Conservation (phyloP, 805 yeast species). For the Schwanniomyces sp. region DNA sequence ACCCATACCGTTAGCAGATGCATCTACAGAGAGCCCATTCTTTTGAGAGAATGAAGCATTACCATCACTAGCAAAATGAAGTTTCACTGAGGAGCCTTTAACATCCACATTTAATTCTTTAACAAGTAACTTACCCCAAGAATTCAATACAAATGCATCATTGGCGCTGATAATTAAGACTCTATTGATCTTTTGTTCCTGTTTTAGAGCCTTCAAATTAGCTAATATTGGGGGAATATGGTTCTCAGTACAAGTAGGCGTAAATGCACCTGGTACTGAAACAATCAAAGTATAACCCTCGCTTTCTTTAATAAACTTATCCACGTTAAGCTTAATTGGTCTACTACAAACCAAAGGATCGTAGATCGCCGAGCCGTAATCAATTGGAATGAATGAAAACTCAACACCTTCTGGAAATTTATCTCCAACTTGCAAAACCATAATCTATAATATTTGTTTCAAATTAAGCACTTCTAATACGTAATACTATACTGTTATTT, state of each 20-base stretch:
- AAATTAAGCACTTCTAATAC: background rate
- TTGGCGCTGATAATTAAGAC: slow-evolving; percentile 39
- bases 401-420: slow-evolving; percentile 33
- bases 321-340: slow-evolving; percentile 34
- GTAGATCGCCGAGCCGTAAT: slow-evolving; percentile 20
- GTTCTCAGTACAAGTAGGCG: slow-evolving; percentile 54
- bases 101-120: slow-evolving; percentile 17
- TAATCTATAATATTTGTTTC: background rate
- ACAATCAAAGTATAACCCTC: slow-evolving; percentile 31
- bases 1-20: slow-evolving; percentile 36
- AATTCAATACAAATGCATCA: slow-evolving; percentile 43
- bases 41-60: slow-evolving; percentile 31
- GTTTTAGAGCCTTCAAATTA: slow-evolving; percentile 27
- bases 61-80: slow-evolving; percentile 39
- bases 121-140: slow-evolving; percentile 44
- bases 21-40: slow-evolving; percentile 32
- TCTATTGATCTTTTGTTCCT: slow-evolving; percentile 27
- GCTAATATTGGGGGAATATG: slow-evolving; percentile 41
- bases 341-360: slow-evolving; percentile 34
- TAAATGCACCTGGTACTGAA: slow-evolving; percentile 69
- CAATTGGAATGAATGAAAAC: slow-evolving; percentile 40
- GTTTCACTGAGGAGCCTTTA: slow-evolving; percentile 27
- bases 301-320: slow-evolving; percentile 24
- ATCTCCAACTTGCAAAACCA: slow-evolving; percentile 23
- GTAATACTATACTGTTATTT: background rate